phyloP scores from a whole-genome alignment of 2,329 filamentous ascomycete species.

The Orbilia blumenaviensis region DNA sequence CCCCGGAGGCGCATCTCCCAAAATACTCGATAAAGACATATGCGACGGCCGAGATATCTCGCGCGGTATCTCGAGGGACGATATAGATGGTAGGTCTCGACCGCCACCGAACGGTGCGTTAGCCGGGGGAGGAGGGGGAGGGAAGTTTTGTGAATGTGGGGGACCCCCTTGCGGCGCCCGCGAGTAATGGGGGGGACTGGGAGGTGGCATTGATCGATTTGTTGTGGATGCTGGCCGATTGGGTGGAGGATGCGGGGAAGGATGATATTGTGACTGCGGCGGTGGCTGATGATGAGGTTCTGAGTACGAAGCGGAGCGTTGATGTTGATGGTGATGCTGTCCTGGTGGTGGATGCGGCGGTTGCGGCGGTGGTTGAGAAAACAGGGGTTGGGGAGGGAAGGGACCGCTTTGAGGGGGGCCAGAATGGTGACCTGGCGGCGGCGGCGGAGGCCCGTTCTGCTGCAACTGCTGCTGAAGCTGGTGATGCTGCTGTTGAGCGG shows the following conservation, averaged over 20 bases:
- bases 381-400: constrained; percentile 51
- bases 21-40: constrained; percentile 51
- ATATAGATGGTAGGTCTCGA: constrained; percentile 44
- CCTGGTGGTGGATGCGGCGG: constrained; percentile 29
- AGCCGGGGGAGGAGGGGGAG: constrained; percentile 34
- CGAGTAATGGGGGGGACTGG: constrained; percentile 50
- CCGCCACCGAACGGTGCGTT: constrained; percentile 37
- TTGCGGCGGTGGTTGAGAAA: constrained; percentile 25
- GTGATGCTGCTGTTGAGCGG: constrained; percentile 52
- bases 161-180: constrained; percentile 30
- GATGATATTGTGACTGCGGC: constrained; percentile 26
- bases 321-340: constrained; percentile 50
- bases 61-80: constrained; percentile 45
- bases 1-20: constrained; percentile 42
- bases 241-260: constrained; percentile 34
- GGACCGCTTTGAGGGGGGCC: constrained; percentile 34
- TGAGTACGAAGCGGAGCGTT: constrained; percentile 44
- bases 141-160: constrained; percentile 39
- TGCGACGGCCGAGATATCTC: constrained; percentile 34
- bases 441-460: constrained; percentile 13
- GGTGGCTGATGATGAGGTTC: constrained; percentile 31
- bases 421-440: constrained; percentile 30
- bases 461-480: constrained; percentile 54
- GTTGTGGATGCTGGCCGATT: constrained; percentile 28
- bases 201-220: constrained; percentile 45